These are phyloP conservation scores for Fusarium equiseti DNA, from an alignment of 2,329 filamentous ascomycete species.

Conservation along the genomic window DNA sequence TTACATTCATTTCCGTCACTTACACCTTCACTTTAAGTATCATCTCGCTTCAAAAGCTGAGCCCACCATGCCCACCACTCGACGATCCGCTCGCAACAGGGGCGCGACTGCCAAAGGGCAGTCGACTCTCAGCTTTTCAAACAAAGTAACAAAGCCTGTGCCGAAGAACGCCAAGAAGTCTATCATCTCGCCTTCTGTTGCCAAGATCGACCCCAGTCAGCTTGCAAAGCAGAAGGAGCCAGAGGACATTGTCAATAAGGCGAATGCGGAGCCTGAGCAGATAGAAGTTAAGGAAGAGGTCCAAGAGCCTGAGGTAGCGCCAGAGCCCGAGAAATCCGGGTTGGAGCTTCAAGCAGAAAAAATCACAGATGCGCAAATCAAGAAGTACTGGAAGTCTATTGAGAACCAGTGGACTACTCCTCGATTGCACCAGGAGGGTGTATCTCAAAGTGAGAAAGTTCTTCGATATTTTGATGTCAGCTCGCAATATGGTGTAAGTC, in stretches of 20 bases:
- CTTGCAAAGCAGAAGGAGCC: constrained; percentile 34
- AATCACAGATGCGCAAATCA: constrained; percentile 76
- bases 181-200: constrained; percentile 51
- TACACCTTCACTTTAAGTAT: constrained; percentile 5
- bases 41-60: constrained; percentile 10
- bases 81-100: constrained; percentile 59
- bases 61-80: constrained; percentile 62
- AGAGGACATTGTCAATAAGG: constrained; percentile 33
- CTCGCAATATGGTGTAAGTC: constrained; percentile 90
- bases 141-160: constrained; percentile 66
- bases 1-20: constrained; percentile 5
- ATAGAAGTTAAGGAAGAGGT: constrained; percentile 40
- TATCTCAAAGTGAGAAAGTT: constrained; percentile 84
- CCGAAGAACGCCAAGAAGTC: constrained; percentile 62
- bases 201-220: constrained; percentile 51
- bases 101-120: constrained; percentile 60
- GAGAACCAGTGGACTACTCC: constrained; percentile 76
- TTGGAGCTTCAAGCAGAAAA: constrained; percentile 70
- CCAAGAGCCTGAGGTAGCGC: constrained; percentile 40
- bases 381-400: constrained; percentile 80
- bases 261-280: constrained; percentile 31
- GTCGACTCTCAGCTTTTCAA: constrained; percentile 67
- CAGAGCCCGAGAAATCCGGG: constrained; percentile 59
- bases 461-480: constrained; percentile 93
- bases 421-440: constrained; percentile 80